phyloP scores from a whole-genome alignment of 148 eudicot species.

The Amaranthus hypochondriacus region DNA sequence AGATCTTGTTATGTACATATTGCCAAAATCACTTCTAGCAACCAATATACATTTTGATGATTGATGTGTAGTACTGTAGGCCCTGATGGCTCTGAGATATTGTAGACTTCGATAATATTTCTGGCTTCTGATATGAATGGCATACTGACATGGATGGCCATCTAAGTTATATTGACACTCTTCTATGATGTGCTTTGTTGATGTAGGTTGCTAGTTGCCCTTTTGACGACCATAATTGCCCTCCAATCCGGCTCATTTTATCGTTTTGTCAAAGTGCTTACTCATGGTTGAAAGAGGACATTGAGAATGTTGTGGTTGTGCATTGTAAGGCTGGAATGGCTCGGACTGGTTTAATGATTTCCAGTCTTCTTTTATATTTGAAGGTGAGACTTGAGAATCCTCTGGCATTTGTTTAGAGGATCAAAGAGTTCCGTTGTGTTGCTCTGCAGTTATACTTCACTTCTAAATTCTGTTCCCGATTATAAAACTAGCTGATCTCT shows the following conservation, averaged over 20 bases:
- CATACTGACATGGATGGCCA: not conserved
- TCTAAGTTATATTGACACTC: not conserved
- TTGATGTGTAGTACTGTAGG: not conserved
- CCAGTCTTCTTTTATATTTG: slow-evolving; percentile 85
- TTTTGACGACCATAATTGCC: slow-evolving; percentile 98
- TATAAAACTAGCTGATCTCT: slow-evolving; percentile 16
- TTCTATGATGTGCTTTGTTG: slow-evolving; percentile 13
- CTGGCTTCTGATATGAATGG: not conserved
- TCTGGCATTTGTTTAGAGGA: slow-evolving; percentile 2
- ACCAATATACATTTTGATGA: not conserved
- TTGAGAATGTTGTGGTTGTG: slow-evolving; percentile 96
- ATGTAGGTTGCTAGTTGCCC: slow-evolving; percentile 92
- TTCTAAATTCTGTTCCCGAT: not conserved
- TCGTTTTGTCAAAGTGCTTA: slow-evolving; percentile 95
- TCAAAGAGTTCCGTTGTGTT: not conserved
- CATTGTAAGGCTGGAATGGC: slow-evolving; percentile 99
- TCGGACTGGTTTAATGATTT: slow-evolving; percentile 94
- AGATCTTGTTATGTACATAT: not conserved
- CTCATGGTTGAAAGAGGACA: slow-evolving; percentile 98
- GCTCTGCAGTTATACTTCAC: not conserved
- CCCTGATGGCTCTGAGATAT: not conserved
- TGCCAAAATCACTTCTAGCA: not conserved
- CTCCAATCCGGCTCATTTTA: slow-evolving; percentile 81
- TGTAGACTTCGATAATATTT: not conserved
- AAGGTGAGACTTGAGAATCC: slow-evolving; percentile 47